A percentile compares a stretch with the other conserved stretches of the same genome.
Conservation (phyloP, 345 rosid genomes). For the Trapa incisa region DNA sequence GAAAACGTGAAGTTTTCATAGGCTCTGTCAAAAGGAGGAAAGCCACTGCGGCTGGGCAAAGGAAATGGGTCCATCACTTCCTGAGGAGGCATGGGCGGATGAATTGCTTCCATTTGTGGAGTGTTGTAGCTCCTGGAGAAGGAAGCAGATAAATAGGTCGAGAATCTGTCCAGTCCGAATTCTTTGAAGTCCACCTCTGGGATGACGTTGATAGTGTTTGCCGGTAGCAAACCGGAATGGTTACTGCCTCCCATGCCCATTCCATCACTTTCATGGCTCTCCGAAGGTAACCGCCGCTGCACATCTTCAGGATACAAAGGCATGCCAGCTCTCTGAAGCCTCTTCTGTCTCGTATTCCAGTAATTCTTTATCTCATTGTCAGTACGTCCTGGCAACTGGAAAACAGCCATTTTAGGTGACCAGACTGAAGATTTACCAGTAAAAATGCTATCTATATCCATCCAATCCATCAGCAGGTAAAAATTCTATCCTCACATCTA, state of each 20-base stretch:
- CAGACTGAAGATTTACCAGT: no score
- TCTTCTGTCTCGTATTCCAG: conserved; percentile 57
- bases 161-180: conserved; percentile 21
- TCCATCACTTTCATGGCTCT: conserved; percentile 21
- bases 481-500: no score
- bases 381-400: conserved; percentile 57
- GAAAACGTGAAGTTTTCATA: conserved; percentile 14
- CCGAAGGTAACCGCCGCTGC: conserved; percentile 24
- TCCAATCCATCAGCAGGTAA: no score
- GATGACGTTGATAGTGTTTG: conserved; percentile 25
- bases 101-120: conserved; percentile 17
- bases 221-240: conserved; percentile 22
- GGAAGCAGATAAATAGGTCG: conserved; percentile 18
- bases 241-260: conserved; percentile 16
- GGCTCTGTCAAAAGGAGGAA: conserved; percentile 14
- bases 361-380: conserved; percentile 72
- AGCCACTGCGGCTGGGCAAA: conserved; percentile 12
- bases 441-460: no score
- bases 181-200: conserved; percentile 36
- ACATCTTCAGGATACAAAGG: conserved; percentile 52
- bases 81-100: conserved; percentile 17
- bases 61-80: conserved; percentile 14
- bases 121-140: conserved; percentile 15
- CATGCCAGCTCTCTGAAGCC: conserved; percentile 42
- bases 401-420: no score